Evolutionary conservation across 192 early-diverging fungal species (phyloP).

Genomic region (Umbelopsis isabellina): DNA sequence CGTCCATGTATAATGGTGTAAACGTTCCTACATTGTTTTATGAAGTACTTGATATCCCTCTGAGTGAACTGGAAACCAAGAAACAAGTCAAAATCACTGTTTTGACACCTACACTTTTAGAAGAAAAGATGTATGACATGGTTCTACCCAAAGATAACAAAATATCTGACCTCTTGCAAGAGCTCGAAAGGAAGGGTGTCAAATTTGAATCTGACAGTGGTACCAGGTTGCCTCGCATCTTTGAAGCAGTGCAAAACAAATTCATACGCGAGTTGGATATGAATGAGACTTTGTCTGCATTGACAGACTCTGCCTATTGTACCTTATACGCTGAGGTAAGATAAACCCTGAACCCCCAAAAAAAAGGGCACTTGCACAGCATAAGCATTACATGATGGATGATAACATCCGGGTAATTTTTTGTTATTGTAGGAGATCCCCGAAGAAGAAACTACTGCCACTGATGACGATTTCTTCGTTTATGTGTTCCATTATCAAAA

Average conservation of each 20-base stretch:
- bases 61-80: conserved; percentile 85
- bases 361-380: not conserved
- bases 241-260: conserved; percentile 54
- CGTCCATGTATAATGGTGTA: conserved; percentile 29
- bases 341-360: not conserved
- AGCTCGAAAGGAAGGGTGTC: conserved; percentile 50
- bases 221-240: conserved; percentile 59
- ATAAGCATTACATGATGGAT: too few species aligned
- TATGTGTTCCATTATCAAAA: conserved; percentile 80
- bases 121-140: conserved; percentile 65
- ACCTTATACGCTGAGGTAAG: conserved; percentile 64
- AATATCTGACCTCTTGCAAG: conserved; percentile 53
- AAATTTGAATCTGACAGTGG: conserved; percentile 42
- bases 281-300: conserved; percentile 46
- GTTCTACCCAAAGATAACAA: conserved; percentile 66
- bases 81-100: conserved; percentile 68
- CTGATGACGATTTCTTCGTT: conserved; percentile 49
- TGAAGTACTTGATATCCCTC: conserved; percentile 81
- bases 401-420: too few species aligned
- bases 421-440: conserved; percentile 40
- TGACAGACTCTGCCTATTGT: conserved; percentile 41
- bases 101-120: conserved; percentile 66
- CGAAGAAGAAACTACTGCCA: conserved; percentile 46
- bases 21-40: conserved; percentile 64
- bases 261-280: conserved; percentile 48